Conservation (phyloP, 1,139 yeast species). For the Ogataea hybrid region DNA sequence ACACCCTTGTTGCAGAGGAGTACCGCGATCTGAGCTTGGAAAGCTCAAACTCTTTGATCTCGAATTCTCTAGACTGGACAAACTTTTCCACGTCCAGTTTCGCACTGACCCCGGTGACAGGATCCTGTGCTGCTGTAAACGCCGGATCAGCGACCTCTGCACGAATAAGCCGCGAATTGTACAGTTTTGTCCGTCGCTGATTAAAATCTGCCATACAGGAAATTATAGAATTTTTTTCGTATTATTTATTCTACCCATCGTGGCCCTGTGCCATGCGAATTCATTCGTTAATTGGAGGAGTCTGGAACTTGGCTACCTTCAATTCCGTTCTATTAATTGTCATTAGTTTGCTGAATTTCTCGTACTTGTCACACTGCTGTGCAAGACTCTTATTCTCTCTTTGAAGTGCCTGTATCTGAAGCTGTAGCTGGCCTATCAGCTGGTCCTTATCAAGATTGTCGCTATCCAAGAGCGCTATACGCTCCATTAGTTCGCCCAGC, state of each 20-base stretch:
- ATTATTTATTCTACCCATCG: neutral
- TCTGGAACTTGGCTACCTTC: conserved; percentile 24
- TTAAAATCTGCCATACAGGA: conserved; percentile 12
- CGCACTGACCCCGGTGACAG: conserved; percentile 21
- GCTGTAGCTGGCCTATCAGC: conserved; percentile 1
- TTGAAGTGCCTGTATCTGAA: conserved; percentile 1
- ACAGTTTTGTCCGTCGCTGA: conserved; percentile 30
- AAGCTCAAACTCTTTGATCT: conserved; percentile 70
- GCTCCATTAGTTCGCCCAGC: conserved; percentile 23
- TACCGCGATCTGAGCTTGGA: conserved; percentile 73
- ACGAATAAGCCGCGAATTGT: conserved; percentile 35
- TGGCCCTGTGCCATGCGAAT: conserved; percentile 4
- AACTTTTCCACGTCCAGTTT: conserved; percentile 65
- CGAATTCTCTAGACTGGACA: conserved; percentile 69
- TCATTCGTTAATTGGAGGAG: conserved; percentile 21
- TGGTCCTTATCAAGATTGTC: conserved; percentile 7
- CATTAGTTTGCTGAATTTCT: conserved; percentile 19
- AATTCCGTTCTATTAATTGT: conserved; percentile 19
- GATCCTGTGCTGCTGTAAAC: conserved; percentile 35
- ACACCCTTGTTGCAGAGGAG: conserved; percentile 75
- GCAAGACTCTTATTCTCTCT: neutral
- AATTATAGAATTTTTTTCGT: neutral
- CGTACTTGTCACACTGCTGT: conserved; percentile 13
- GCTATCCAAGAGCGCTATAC: conserved; percentile 25
- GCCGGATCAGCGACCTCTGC: conserved; percentile 37